These are phyloP conservation scores for Boletus huronensis DNA, from an alignment of 768 basidiomycete genomes.

Conservation along the genomic window DNA sequence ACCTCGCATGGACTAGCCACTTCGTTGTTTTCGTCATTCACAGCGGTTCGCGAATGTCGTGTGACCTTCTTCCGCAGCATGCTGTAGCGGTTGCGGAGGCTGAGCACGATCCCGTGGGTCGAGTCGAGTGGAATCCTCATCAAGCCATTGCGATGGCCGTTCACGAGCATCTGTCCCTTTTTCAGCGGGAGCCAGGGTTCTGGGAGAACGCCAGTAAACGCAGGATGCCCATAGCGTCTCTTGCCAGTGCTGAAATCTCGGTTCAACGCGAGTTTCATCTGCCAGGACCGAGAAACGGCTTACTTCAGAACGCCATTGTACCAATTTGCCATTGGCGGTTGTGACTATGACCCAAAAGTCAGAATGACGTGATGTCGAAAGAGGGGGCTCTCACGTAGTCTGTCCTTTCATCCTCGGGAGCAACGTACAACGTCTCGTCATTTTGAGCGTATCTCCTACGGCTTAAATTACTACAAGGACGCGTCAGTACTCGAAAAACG, in stretches of 20 bases:
- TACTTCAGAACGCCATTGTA: conserved; percentile 91
- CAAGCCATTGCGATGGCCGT: conserved; percentile 37
- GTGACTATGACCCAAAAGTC: conserved; percentile 52
- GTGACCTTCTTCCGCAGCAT: conserved; percentile 39
- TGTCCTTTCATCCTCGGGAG: conserved; percentile 88
- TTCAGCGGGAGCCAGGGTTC: conserved; percentile 93
- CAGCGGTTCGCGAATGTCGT: conserved; percentile 4
- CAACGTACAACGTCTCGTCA: conserved; percentile 92
- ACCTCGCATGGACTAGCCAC: conserved; percentile 6
- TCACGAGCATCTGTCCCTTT: conserved; percentile 73
- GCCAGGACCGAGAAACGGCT: conserved; percentile 9
- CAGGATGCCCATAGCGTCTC: conserved; percentile 91
- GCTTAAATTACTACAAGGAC: conserved; percentile 66
- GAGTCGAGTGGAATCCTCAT: conserved; percentile 38
- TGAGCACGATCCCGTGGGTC: conserved; percentile 74
- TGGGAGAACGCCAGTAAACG: conserved; percentile 88
- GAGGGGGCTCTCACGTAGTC: conserved; percentile 61
- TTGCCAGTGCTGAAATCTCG: conserved; percentile 72
- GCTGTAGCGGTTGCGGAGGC: conserved; percentile 70
- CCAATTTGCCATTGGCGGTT: conserved; percentile 96
- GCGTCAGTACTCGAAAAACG: neutral
- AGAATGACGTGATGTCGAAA: neutral
- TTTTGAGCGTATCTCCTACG: conserved; percentile 87
- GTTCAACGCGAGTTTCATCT: neutral
- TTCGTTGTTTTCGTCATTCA: conserved; percentile 7